A percentile compares a stretch with the other conserved stretches of the same genome.
These are phyloP conservation scores for Lichtheimia hyalospora DNA, from an alignment of 371 early-diverging fungal genomes.

Conservation along the genomic window DNA sequence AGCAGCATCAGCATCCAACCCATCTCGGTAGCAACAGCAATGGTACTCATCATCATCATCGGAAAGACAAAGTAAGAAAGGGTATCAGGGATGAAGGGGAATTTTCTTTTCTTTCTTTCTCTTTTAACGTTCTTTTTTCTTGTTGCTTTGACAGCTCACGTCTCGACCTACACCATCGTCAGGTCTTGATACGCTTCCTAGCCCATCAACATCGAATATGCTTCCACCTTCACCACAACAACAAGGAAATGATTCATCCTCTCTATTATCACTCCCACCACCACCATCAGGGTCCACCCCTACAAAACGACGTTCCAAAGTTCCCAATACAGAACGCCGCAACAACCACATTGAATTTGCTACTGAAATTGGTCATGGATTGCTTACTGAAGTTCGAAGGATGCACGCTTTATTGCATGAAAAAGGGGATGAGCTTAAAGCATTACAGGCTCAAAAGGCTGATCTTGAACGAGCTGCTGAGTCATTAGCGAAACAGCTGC, in stretches of 20 bases:
- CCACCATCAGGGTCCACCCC: constrained; percentile 50
- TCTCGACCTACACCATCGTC: constrained; percentile 21
- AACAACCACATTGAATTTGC: constrained; percentile 59
- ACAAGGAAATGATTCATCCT: constrained; percentile 35
- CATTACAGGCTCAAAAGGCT: constrained; percentile 61
- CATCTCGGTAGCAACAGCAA: not conserved
- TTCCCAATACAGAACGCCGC: constrained; percentile 48
- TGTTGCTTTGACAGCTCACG: constrained; percentile 20
- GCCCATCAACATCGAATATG: constrained; percentile 39
- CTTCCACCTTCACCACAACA: constrained; percentile 21
- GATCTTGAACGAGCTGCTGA: constrained; percentile 68
- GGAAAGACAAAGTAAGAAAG: constrained; percentile 21
- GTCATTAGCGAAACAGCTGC: constrained; percentile 60
- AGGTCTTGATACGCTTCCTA: constrained; percentile 46
- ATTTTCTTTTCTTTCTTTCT: constrained; percentile 5
- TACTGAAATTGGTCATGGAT: constrained; percentile 55
- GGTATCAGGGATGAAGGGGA: not conserved
- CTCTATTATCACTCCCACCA: constrained; percentile 40
- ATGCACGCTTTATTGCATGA: constrained; percentile 56
- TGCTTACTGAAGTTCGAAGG: constrained; percentile 51
- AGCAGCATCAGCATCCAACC: not conserved
- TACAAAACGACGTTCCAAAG: constrained; percentile 50
- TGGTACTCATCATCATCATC: not conserved
- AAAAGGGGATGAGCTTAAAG: constrained; percentile 65
- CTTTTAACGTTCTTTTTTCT: constrained; percentile 1